Evolutionary conservation across 1,284 basidiomycete genomes (phyloP), one percentile per base, ranked within the genome.

Genomic region (Microbotryomycetes sp.): DNA sequence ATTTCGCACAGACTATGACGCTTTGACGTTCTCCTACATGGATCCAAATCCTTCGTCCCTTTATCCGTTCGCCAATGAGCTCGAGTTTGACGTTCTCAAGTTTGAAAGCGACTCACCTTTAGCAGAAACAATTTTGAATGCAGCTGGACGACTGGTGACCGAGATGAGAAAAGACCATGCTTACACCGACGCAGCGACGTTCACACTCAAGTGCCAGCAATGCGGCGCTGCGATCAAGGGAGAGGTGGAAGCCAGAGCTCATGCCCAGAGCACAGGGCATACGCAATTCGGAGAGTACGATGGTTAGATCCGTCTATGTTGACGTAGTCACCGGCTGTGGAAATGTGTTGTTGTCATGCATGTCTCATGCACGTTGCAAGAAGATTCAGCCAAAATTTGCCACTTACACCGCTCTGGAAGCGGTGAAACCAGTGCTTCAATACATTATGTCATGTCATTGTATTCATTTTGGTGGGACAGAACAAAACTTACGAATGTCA

Each of bases 121-220:
- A 23, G 52, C 50, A 7, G 59, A 42, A 26, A 56, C 54, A 9
- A 71, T 89, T 52, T 75, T 93, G 32, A 70, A 78, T 6, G 88
- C 88, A 1, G 87, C 85, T 2, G 80, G 81, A 70, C 82, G 84
- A 72, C 80, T 97, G 16, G 88, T 89, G 3, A 80, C 79, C 25
- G 81, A 83, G 65, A 77, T 97, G 68, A 80, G 88, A 46, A 79
- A 80, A 26, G 86, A 86, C 76, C 86, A 83, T 71, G 88, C 89
- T 49, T 96, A 83, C 72, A 96, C 92, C 12, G 94, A 97, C 74
- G 92, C 89, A 3, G 79, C 88, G 45, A 92, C 88, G 6, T 97
- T 97, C 74, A 61, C 65, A 4, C 57, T 68, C 22, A 67, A 45
- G 65, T 78, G 75, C 57, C 72, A 76, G 28, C 66, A 74, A 19